Conservation (phyloP, 177 flowering plant genomes). For the Tripterygium wilfordii region DNA sequence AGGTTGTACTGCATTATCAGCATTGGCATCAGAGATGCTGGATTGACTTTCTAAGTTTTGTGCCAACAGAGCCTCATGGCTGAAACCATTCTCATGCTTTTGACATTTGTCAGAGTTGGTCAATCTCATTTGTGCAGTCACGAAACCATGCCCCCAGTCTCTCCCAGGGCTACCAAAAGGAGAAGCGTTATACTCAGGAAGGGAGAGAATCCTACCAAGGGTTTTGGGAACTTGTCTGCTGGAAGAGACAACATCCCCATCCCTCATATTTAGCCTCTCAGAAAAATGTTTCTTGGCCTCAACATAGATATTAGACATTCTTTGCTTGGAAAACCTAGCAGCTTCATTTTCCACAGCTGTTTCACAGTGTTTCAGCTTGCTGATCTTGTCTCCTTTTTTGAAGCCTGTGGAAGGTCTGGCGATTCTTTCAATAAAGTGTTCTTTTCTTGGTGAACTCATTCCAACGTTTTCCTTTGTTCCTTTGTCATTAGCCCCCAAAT, state of each 20-base stretch:
- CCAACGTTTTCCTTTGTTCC: constrained; percentile 25
- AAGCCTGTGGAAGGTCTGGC: constrained; percentile 21
- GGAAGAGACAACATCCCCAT: constrained; percentile 20
- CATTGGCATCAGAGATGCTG: constrained; percentile 10
- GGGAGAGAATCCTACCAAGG: constrained; percentile 49
- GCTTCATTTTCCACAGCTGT: constrained; percentile 10
- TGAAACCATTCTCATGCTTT: constrained; percentile 12
- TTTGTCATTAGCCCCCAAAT: constrained; percentile 12
- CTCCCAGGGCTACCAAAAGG: constrained; percentile 47
- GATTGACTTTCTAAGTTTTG: constrained; percentile 14
- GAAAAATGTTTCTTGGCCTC: constrained; percentile 69
- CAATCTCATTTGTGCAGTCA: constrained; percentile 24
- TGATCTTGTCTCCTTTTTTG: constrained; percentile 20
- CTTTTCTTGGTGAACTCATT: constrained; percentile 47
- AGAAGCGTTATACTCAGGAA: constrained; percentile 40
- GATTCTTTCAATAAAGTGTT: constrained; percentile 44
- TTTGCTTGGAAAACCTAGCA: constrained; percentile 13
- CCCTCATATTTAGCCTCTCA: constrained; percentile 45
- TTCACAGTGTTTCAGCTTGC: constrained; percentile 19
- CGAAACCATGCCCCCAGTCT: constrained; percentile 19
- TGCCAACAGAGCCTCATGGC: constrained; percentile 8
- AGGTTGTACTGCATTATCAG: constrained; percentile 9
- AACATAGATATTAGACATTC: constrained; percentile 41
- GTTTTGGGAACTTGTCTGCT: constrained; percentile 24
- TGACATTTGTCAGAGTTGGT: constrained; percentile 12